Evolutionary conservation across 208 protist species (phyloP), one percentile per base, ranked within the genome.

Genomic region (Lotmaria passim): DNA sequence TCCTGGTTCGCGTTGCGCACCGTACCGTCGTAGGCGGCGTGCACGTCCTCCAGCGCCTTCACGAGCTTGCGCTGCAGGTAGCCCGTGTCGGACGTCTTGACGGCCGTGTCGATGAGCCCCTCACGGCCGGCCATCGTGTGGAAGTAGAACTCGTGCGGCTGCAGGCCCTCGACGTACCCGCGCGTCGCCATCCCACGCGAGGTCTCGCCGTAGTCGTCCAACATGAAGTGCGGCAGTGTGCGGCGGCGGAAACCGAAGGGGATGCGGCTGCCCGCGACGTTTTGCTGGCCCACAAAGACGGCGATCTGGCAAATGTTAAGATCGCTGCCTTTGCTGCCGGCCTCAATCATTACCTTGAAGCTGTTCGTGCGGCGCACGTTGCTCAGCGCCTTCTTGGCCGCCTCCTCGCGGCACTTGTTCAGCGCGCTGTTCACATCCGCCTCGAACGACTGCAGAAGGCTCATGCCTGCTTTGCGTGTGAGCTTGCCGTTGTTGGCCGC

Each of bases 301-400:
- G 99, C 97, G 73, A 99, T 98, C 90, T 99, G 99, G 31, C 97
- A 98, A 70, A 99, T 99, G 83, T 99, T 99, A 50, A 99, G 91
- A 61, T 94, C 82, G 7, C 89, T 96, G 34, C 99, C 99, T 79
- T 99, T 99, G 46, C 98, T 99, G 47, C 99, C 99, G 0, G 98
- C 94, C 30, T 90, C 84, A 34, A 98, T 97, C 98, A 99, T 99
- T 34, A 86, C 76, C 69, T 98, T 98, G 66, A 99, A 89, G 75
- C 91, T 96, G 83, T 99, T 99, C 1, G 84, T 85, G 46, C 83
- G 78, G n/a, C 74, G 73, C 34, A 99, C 82, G 34, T 88, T 89
- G 21, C 89, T 86, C 39, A 93, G 76, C 21, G 92, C 92, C 31
- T 89, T 85, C 56, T 94, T 90, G n/a, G 91, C 93, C 12, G 92